phyloP scores from a whole-genome alignment of 2,329 filamentous ascomycete species.

The Alternaria gaisen region DNA sequence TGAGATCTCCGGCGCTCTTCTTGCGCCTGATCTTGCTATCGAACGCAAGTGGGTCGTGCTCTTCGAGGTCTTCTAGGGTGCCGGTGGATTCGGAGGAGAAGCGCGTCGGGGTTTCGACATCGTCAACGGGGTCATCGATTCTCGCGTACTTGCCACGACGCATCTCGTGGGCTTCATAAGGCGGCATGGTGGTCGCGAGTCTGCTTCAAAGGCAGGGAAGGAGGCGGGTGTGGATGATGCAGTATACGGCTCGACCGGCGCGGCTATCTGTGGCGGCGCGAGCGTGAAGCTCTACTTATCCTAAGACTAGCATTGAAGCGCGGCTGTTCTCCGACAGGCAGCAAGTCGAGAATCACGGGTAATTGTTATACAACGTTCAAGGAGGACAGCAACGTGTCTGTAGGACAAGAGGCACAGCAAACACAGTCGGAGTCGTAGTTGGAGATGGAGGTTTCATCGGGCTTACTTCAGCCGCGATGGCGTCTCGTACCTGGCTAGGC shows the following conservation, averaged over 20 bases:
- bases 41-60: slow-evolving; percentile 58
- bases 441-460: slow-evolving; percentile 14
- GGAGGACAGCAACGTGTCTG: neutral
- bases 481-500: slow-evolving; percentile 23
- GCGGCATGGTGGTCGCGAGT: slow-evolving; percentile 31
- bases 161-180: slow-evolving; percentile 44
- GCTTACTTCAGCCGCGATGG: slow-evolving; percentile 13
- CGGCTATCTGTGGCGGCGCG: slow-evolving; percentile 21
- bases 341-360: neutral
- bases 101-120: slow-evolving; percentile 44
- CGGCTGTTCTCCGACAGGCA: slow-evolving; percentile 2
- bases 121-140: slow-evolving; percentile 47
- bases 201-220: neutral
- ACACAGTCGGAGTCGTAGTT: slow-evolving; percentile 23
- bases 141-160: slow-evolving; percentile 51
- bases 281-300: slow-evolving; percentile 20
- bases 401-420: slow-evolving; percentile 11
- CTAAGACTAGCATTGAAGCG: slow-evolving; percentile 15
- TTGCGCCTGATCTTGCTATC: slow-evolving; percentile 54
- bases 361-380: neutral
- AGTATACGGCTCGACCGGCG: slow-evolving; percentile 4
- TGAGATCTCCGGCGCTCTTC: slow-evolving; percentile 48
- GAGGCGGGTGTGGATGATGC: neutral
- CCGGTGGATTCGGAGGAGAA: slow-evolving; percentile 49
- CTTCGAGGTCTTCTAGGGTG: slow-evolving; percentile 55